phyloP scores from a whole-genome alignment of 257 asterid genomes.

The Solanum megistacrolobum region DNA sequence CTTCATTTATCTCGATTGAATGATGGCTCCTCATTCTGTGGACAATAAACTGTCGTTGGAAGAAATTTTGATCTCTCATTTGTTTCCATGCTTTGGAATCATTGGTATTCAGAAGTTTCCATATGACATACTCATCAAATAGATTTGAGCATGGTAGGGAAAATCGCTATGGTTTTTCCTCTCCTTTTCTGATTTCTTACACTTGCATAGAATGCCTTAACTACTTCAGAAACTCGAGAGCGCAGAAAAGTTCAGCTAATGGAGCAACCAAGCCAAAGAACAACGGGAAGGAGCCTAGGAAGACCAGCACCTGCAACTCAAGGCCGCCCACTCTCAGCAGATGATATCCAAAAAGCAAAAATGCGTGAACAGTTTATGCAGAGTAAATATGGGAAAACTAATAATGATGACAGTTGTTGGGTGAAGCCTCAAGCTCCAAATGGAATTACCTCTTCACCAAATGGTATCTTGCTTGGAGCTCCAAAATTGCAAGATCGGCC shows the following conservation, averaged over 20 bases:
- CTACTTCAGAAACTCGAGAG: constrained; percentile 59
- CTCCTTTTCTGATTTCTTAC: background rate
- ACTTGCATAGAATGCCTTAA: constrained; percentile 33
- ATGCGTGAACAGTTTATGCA: constrained; percentile 87
- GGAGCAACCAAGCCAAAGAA: constrained; percentile 84
- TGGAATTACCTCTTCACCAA: constrained; percentile 22
- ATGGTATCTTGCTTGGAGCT: constrained; percentile 22
- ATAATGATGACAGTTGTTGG: constrained; percentile 25
- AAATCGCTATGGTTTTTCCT: background rate
- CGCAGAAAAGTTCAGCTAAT: constrained; percentile 86
- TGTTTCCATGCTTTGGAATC: background rate
- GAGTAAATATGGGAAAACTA: constrained; percentile 58
- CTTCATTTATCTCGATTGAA: background rate
- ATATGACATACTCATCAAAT: background rate
- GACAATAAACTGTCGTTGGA: background rate
- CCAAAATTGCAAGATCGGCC: constrained; percentile 16
- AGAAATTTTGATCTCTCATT: background rate
- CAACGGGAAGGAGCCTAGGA: constrained; percentile 43
- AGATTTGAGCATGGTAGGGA: background rate
- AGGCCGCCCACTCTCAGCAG: constrained; percentile 99
- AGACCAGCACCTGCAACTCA: constrained; percentile 48
- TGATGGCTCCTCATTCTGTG: background rate
- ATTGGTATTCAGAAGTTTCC: background rate
- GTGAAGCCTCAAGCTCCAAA: constrained; percentile 42
- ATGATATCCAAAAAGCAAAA: constrained; percentile 97